Evolutionary conservation across 768 basidiomycete species (phyloP), one percentile per base, ranked within the genome.

Genomic region (Termitomyces sp.): DNA sequence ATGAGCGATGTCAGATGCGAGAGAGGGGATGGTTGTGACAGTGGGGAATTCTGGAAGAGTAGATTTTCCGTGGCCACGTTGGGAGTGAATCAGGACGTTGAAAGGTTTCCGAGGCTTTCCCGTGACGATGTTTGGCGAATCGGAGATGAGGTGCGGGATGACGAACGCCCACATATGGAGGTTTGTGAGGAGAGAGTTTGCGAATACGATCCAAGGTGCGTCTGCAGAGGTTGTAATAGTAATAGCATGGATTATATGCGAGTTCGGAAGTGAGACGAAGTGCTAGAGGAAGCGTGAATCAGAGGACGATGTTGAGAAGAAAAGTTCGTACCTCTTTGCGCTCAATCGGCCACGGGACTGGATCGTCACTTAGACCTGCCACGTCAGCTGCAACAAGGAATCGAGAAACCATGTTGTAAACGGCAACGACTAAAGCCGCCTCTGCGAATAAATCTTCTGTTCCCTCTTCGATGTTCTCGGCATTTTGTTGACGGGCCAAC

Each of bases 391-490:
- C 76, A 13, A 85, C 71, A 31, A 88, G 72, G 62, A 87, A 81
- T n/a, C 86, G 75, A 20, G 84, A 86, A 7, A 88, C 85, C 81
- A 87, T 83, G 70, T 87, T 87, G 69, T 88, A 88, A 0, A 75
- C 70, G 5, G 81, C 81, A 0, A 80, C 78, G 2, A 81, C 73
- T 53, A 81, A 75, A 0, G 77, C 74, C 20, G 78, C 80, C 64
- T 88, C 86, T 37, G 83, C 79, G 39, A 85, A 73, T 8, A 82
- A 60, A 65, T 78, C 78, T 46, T 81, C 73, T 0, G 70, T 67
- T 50, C 64, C 63, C 7, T 61, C 68, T 44, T 73, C 62, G 13
- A 70, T 51, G 2, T 69, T 68, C 13, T 68, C 66, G 6, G 62
- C 49, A 20, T 61, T 58, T 26, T 62, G 60, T n/a, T 60, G 41